Evolutionary conservation across 768 basidiomycete species (phyloP).

Genomic region (Lactarius sanguifluus): DNA sequence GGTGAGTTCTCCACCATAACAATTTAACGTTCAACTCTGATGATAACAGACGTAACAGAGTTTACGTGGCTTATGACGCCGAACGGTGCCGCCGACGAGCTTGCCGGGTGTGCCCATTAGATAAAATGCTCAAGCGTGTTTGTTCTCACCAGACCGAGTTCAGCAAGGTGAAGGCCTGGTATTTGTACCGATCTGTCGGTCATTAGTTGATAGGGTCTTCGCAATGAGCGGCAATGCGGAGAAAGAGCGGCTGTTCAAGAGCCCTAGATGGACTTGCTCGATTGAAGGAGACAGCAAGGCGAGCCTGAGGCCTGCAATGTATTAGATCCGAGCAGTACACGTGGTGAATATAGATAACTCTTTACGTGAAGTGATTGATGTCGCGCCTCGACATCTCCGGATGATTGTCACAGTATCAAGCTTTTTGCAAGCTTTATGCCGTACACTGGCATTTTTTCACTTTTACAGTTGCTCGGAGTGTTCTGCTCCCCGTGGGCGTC

Average conservation of each 20-base stretch:
- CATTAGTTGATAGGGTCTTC: constrained; percentile 5
- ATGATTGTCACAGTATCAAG: constrained; percentile 12
- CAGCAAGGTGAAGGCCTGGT: constrained; percentile 17
- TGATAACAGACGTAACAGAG: neutral
- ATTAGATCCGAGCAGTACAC: constrained; percentile 14
- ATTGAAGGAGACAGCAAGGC: neutral
- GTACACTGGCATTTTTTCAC: neutral
- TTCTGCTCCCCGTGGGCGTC: constrained; percentile 12
- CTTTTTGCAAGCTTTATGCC: constrained; percentile 18
- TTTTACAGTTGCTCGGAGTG: neutral
- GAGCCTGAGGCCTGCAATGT: constrained; percentile 1
- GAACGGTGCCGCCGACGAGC: constrained; percentile 1
- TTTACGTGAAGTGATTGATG: constrained; percentile 9
- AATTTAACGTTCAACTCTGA: neutral
- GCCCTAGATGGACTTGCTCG: neutral
- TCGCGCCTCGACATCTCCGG: neutral
- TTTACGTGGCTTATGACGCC: neutral
- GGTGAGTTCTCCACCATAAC: neutral
- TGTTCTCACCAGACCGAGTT: constrained; percentile 20
- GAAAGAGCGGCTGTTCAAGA: constrained; percentile 10
- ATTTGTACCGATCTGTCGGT: constrained; percentile 27
- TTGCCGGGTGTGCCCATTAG: constrained; percentile 16
- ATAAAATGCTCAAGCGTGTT: constrained; percentile 15
- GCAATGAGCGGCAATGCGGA: constrained; percentile 19
- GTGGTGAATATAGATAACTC: constrained; percentile 9